Base-by-base conservation (phyloP, 164 flowering plant species). In the Hamamelis virginiana region DNA sequence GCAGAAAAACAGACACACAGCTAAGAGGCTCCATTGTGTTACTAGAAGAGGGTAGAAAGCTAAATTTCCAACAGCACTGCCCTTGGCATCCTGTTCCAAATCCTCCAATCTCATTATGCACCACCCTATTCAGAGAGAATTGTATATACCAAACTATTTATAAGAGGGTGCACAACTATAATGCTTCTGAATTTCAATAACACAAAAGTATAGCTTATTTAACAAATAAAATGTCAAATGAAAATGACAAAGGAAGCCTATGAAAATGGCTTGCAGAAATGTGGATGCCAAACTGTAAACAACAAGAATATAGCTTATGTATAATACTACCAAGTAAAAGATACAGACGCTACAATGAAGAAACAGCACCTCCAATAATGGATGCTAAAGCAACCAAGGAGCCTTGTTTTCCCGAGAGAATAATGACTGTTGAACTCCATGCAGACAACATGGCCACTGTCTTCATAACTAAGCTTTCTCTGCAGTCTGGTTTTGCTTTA, bases 401-500 rank as follows among this genome's bases (percentile, higher is more conserved):
- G 28, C 99, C 99, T 80, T 93, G 98, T 74, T 89, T 86, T 66
- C 99, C 99, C 41, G 88, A 79, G 28, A 96, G 69, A 59, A 93
- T 26, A 61, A 96, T 84, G 64, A 92, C 64, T 23, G 90, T 82
- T 74, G 97, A 70, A 77, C 96, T 89, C 83, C 89, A 93, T 14
- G 86, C 76, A 68, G 89, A 86, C 78, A 93, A 67, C 82, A 91
- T 75, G 23, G 83, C 80, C 52, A 88, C 78, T 66, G 89, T 77
- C 75, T 80, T 84, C 45, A 68, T 61, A 57, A 73, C 23, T 65
- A 84, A 66, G 66, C 47, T 78, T 67, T 72, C 79, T 64, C 33
- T 63, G 69, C 66, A 69, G 70, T 76, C 69, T 15, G 67, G 21
- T 52, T 66, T 75, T 14, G 65, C 71, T 66, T 72, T 33, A 22